phyloP scores from a whole-genome alignment of 2,329 filamentous ascomycete genomes.

The Trichoderma koningiopsis region DNA sequence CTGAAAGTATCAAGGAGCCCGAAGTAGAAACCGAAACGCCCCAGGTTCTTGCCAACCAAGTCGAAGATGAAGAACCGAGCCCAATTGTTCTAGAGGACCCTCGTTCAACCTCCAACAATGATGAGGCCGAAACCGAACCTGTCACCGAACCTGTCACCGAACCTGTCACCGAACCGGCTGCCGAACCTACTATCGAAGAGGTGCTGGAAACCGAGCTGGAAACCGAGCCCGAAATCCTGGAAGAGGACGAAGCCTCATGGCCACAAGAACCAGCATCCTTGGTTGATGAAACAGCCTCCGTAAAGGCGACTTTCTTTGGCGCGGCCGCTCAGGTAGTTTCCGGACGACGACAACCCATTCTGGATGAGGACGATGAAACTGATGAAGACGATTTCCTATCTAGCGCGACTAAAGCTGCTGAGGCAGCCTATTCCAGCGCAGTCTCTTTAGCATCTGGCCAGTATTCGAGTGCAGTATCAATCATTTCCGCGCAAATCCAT shows the following conservation, averaged over 20 bases:
- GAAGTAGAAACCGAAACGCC: not conserved
- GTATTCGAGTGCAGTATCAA: conserved; percentile 68
- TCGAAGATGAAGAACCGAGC: not conserved
- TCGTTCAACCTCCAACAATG: not conserved
- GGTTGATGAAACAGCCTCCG: conserved; percentile 36
- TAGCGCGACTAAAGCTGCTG: conserved; percentile 48
- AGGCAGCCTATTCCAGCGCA: conserved; percentile 65
- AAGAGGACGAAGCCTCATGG: conserved; percentile 32
- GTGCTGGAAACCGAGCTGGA: conserved; percentile 35
- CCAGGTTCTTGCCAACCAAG: not conserved
- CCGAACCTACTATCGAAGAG: conserved; percentile 27
- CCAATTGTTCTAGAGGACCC: not conserved
- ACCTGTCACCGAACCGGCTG: not conserved
- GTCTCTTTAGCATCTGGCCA: conserved; percentile 67
- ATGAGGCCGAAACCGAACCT: not conserved
- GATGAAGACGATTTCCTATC: conserved; percentile 40
- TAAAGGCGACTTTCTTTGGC: conserved; percentile 54
- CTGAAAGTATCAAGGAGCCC: not conserved
- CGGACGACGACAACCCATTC: conserved; percentile 49
- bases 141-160: not conserved
- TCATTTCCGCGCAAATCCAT: conserved; percentile 66
- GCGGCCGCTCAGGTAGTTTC: conserved; percentile 55
- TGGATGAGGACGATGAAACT: conserved; percentile 51
- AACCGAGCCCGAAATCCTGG: conserved; percentile 32
- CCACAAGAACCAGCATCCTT: conserved; percentile 31